Percentiles rank a stretch among this genome's conserved stretches.
Conservation (phyloP, 305 asterid genomes). For the Fraxinus xanthoxyloides region DNA sequence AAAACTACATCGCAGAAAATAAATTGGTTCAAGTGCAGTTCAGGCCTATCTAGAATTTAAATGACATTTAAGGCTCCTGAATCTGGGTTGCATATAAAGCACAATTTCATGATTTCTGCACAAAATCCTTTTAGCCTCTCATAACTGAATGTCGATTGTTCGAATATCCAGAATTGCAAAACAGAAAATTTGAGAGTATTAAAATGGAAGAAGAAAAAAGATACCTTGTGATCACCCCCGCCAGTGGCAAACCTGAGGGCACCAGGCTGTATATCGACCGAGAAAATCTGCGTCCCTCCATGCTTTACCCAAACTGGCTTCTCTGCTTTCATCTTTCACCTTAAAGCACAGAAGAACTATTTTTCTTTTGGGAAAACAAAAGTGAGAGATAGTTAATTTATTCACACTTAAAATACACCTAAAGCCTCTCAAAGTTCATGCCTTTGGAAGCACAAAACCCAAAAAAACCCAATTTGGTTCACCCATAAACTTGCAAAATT, state of each 20-base stretch:
- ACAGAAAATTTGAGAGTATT: neutral
- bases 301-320: slow-evolving; percentile 35
- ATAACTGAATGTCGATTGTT: neutral
- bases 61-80: neutral
- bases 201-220: neutral
- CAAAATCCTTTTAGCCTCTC: neutral
- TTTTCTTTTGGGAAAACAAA: neutral
- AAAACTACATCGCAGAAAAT: neutral
- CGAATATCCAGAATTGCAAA: neutral
- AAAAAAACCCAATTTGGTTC: neutral
- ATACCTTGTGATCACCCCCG: slow-evolving; percentile 42
- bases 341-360: neutral
- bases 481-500: neutral
- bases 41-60: neutral
- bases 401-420: neutral
- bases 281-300: slow-evolving; percentile 35
- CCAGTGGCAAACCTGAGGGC: slow-evolving; percentile 42
- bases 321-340: slow-evolving; percentile 30
- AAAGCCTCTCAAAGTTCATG: neutral
- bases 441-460: neutral
- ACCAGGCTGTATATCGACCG: slow-evolving; percentile 40
- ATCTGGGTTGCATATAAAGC: neutral
- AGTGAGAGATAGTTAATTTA: neutral
- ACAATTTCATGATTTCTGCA: neutral
- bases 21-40: neutral